Conservation (phyloP, 2,329 filamentous ascomycete genomes). For the Triangularia verruculosa region DNA sequence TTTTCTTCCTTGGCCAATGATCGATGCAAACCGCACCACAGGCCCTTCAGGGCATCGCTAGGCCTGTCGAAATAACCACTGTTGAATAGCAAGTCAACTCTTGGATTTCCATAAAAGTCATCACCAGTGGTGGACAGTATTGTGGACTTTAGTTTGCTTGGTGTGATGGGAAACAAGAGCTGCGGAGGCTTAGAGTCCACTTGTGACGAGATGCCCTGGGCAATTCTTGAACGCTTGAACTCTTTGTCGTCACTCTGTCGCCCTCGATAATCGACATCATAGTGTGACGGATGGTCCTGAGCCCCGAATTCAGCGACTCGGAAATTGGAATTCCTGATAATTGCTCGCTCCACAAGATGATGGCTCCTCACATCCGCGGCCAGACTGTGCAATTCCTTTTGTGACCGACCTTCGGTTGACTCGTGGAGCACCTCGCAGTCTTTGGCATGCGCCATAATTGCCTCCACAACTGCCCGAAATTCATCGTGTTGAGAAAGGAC, state of each 20-base stretch:
- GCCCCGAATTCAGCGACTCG: conserved; percentile 31
- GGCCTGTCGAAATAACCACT: background rate
- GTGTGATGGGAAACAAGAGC: conserved; percentile 1
- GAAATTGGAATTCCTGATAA: conserved; percentile 41
- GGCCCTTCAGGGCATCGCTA: background rate
- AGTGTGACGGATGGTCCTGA: conserved; percentile 15
- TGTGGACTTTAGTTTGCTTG: background rate
- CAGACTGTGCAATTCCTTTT: background rate
- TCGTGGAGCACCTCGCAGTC: conserved; percentile 10
- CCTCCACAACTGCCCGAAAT: conserved; percentile 37
- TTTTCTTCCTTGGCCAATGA: conserved; percentile 11
- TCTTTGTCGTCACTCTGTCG: background rate
- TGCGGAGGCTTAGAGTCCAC: background rate
- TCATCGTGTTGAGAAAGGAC: conserved; percentile 44
- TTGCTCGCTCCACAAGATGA: conserved; percentile 24
- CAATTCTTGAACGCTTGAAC: background rate
- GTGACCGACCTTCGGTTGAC: background rate
- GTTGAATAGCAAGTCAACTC: conserved; percentile 9
- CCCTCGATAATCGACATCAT: conserved; percentile 19
- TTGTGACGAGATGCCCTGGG: background rate
- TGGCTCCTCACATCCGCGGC: background rate
- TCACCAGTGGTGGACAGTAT: conserved; percentile 1
- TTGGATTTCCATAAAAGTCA: conserved; percentile 6
- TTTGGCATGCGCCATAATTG: conserved; percentile 32
- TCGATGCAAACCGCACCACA: conserved; percentile 19